Percentiles rank a stretch among this genome's conserved stretches.
Conservation (phyloP, 2,329 filamentous ascomycete species). For the Teratosphaeria destructans region DNA sequence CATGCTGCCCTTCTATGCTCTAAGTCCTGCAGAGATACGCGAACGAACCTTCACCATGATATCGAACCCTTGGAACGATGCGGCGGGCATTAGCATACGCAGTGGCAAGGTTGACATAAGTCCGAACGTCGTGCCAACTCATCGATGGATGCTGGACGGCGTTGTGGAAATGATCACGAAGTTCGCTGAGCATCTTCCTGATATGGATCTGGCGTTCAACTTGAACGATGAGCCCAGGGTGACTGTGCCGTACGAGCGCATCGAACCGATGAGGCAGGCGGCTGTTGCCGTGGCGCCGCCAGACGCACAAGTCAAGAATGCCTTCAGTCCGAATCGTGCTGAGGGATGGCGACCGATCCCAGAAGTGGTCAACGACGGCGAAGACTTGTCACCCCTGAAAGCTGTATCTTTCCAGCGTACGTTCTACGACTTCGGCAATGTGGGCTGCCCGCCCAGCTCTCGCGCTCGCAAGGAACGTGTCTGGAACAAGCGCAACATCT, state of each 20-base stretch:
- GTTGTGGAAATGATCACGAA: slow-evolving; percentile 43
- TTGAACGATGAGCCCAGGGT: slow-evolving; percentile 51
- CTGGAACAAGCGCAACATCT: slow-evolving; percentile 57
- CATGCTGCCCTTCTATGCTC: slow-evolving; percentile 44
- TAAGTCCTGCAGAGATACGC: slow-evolving; percentile 42
- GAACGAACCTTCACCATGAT: slow-evolving; percentile 43
- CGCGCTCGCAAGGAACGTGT: slow-evolving; percentile 47
- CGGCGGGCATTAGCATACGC: slow-evolving; percentile 47
- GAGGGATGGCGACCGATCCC: slow-evolving; percentile 29
- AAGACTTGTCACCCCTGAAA: slow-evolving; percentile 17
- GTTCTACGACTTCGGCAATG: slow-evolving; percentile 32
- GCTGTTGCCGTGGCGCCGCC: slow-evolving; percentile 12
- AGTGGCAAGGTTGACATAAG: slow-evolving; percentile 41
- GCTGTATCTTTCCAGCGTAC: slow-evolving; percentile 28
- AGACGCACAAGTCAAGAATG: slow-evolving; percentile 6
- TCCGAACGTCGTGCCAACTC: slow-evolving; percentile 43
- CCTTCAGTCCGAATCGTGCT: slow-evolving; percentile 30
- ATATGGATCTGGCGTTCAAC: slow-evolving; percentile 55
- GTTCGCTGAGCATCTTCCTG: slow-evolving; percentile 45
- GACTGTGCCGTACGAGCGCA: slow-evolving; percentile 40
- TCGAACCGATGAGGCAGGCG: slow-evolving; percentile 27
- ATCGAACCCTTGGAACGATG: slow-evolving; percentile 44
- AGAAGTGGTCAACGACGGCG: slow-evolving; percentile 10
- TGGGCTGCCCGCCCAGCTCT: slow-evolving; percentile 54
- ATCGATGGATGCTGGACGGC: slow-evolving; percentile 50